Base-by-base conservation (phyloP, 2,329 filamentous ascomycete genomes). In the Penicillium glabrum region DNA sequence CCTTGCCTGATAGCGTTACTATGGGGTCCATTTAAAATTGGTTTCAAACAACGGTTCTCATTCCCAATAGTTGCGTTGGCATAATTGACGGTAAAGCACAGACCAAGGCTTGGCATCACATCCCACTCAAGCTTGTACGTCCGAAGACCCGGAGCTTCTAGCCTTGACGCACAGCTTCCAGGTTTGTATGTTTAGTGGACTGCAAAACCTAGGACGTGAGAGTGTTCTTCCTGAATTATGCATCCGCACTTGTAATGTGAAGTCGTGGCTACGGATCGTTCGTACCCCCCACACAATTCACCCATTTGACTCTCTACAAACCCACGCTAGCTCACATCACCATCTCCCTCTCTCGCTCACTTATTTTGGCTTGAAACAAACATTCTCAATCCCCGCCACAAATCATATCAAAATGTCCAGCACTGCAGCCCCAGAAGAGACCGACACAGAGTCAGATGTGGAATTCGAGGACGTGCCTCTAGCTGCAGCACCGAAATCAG, bases 61-160 rank as follows among this genome's bases (percentile, higher is more conserved):
- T n/a, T n/a, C n/a, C n/a, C n/a, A n/a, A n/a, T n/a, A n/a, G n/a
- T n/a, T n/a, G n/a, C n/a, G n/a, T n/a, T n/a, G n/a, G n/a, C n/a
- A n/a, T n/a, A n/a, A n/a, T n/a, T n/a, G n/a, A n/a, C 26, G 24
- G 26, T 45, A 51, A 44, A 53, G 41, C 69, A 71, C 69, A 63
- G 68, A 64, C 69, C 67, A 69, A 64, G 61, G 60, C 69, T 71
- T 71, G 69, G 69, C 67, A 69, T 72, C 63, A 68, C 67, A 68
- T 68, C 61, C 53, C 56, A 58, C 59, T 57, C 50, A 27, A 23
- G 27, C 29, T 29, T 33, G 26, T 24, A 33, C 49, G 31, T 33
- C 31, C 31, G 35, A 10, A 44, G 14, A 24, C 21, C 26, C 7
- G 23, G 19, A 53, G 23, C 33, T 43, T 46, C 23, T 5, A 29